Evolutionary conservation across 2,329 filamentous ascomycete genomes (phyloP).

Genomic region (Nothophaeocryptopus gaeumannii): DNA sequence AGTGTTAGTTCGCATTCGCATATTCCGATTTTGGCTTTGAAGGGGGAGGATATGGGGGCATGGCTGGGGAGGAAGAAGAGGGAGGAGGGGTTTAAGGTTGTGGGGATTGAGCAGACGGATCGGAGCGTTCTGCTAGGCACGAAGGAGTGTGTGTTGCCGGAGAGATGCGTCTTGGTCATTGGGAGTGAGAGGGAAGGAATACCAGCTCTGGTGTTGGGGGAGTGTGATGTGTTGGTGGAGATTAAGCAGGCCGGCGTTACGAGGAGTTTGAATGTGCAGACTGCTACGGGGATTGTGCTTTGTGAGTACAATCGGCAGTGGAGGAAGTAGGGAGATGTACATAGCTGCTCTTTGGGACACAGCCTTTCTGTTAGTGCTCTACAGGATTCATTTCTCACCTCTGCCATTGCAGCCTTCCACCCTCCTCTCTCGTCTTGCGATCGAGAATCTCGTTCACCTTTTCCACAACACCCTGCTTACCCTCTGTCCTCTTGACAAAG

Average conservation of each 20-base stretch:
- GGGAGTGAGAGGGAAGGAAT: constrained; percentile 54
- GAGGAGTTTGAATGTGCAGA: constrained; percentile 56
- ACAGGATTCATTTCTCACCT: no score
- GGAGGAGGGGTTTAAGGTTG: constrained; percentile 48
- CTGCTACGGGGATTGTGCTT: constrained; percentile 50
- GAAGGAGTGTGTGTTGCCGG: constrained; percentile 31
- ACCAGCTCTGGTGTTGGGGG: constrained; percentile 45
- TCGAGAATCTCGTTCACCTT: constrained; percentile 63
- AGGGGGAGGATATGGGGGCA: constrained; percentile 24
- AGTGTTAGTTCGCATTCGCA: constrained; percentile 51
- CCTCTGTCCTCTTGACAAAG: constrained; percentile 41
- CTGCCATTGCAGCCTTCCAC: constrained; percentile 7
- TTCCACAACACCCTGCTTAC: constrained; percentile 52
- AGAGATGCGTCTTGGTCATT: constrained; percentile 43
- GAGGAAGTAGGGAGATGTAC: no score
- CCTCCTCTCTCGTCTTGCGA: constrained; percentile 30
- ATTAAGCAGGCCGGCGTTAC: constrained; percentile 53
- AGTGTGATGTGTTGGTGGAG: constrained; percentile 53
- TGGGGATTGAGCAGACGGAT: constrained; percentile 56
- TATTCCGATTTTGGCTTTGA: constrained; percentile 42
- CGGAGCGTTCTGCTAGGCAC: constrained; percentile 45
- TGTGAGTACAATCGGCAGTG: constrained; percentile 51
- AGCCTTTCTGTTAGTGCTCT: no score
- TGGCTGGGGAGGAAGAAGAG: constrained; percentile 45
- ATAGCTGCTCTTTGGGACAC: no score